A percentile compares a stretch with the other conserved stretches of the same genome.
These are phyloP conservation scores for Citrus reticulata DNA, from an alignment of 345 rosid species.

Conservation along the genomic window DNA sequence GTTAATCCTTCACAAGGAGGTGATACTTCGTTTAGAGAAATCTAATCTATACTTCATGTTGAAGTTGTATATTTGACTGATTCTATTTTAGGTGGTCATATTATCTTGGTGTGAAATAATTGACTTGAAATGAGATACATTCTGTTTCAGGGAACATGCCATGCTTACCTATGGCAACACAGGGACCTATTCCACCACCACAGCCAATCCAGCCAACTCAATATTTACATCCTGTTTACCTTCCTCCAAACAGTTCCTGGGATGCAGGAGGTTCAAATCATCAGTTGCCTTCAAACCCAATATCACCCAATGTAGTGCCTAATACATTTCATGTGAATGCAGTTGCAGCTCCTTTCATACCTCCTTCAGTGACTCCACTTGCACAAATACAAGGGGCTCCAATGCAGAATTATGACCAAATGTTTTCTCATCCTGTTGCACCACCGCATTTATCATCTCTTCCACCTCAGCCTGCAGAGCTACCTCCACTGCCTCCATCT, in stretches of 20 bases:
- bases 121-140: slow-evolving; percentile 34
- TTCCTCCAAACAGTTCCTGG: slow-evolving; percentile 72
- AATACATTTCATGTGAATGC: slow-evolving; percentile 48
- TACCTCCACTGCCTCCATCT: slow-evolving; percentile 47
- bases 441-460: slow-evolving; percentile 43
- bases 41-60: neutral
- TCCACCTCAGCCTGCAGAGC: slow-evolving; percentile 45
- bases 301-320: slow-evolving; percentile 46
- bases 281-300: slow-evolving; percentile 49
- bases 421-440: slow-evolving; percentile 45
- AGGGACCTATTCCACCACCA: slow-evolving; percentile 61
- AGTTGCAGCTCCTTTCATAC: slow-evolving; percentile 61
- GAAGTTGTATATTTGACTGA: slow-evolving; percentile 17
- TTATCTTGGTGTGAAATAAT: slow-evolving; percentile 28
- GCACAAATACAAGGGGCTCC: slow-evolving; percentile 69
- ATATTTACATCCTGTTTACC: slow-evolving; percentile 59
- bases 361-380: slow-evolving; percentile 74
- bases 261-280: slow-evolving; percentile 61
- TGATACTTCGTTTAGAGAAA: slow-evolving; percentile 11
- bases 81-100: slow-evolving; percentile 30
- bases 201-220: slow-evolving; percentile 69
- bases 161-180: slow-evolving; percentile 46
- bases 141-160: slow-evolving; percentile 57
- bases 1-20: slow-evolving; percentile 55
- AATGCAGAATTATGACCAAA: slow-evolving; percentile 59